Evolutionary conservation across 495 filamentous ascomycete species (phyloP).

Genomic region (Tuber microsphaerosporum): DNA sequence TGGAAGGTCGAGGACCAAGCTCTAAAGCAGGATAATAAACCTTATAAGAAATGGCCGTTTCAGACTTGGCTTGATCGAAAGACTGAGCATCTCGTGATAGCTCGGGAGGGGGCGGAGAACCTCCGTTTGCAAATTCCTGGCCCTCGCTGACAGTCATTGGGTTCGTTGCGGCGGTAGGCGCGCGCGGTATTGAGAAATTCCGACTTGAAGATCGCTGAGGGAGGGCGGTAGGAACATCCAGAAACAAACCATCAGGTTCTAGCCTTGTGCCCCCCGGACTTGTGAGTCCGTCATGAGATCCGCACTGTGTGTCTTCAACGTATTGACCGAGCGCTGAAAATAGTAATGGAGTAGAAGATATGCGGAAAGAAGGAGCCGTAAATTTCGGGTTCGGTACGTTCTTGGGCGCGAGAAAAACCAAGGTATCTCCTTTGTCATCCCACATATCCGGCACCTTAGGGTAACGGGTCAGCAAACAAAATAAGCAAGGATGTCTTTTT

Average conservation of each 20-base stretch:
- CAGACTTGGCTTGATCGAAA: slow-evolving; percentile 57
- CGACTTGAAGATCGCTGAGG: slow-evolving; percentile 7
- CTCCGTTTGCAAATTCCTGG: slow-evolving; percentile 16
- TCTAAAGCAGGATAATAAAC: slow-evolving; percentile 48
- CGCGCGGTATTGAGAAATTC: slow-evolving; percentile 5
- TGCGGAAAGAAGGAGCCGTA: slow-evolving; percentile 62
- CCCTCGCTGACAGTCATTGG: slow-evolving; percentile 1
- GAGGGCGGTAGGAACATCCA: slow-evolving; percentile 37
- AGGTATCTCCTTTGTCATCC: slow-evolving; percentile 76
- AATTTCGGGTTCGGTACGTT: slow-evolving; percentile 66
- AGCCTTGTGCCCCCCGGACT: slow-evolving; percentile 44
- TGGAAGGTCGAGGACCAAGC: slow-evolving; percentile 44
- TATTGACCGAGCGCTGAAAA: slow-evolving; percentile 61
- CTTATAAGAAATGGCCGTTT: slow-evolving; percentile 38
- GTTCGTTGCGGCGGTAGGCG: background rate
- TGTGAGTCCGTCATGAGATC: slow-evolving; percentile 44
- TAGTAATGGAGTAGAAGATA: slow-evolving; percentile 58
- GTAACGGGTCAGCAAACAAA: slow-evolving; percentile 18
- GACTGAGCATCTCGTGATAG: slow-evolving; percentile 35
- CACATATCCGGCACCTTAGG: slow-evolving; percentile 76
- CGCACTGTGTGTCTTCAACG: slow-evolving; percentile 50
- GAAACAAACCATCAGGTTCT: slow-evolving; percentile 42
- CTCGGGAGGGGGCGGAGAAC: slow-evolving; percentile 29
- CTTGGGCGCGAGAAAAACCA: slow-evolving; percentile 71
- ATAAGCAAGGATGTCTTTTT: background rate